Evolutionary conservation across 768 basidiomycete genomes (phyloP), one percentile per base, ranked within the genome.

Genomic region (Scleroderma bovista): DNA sequence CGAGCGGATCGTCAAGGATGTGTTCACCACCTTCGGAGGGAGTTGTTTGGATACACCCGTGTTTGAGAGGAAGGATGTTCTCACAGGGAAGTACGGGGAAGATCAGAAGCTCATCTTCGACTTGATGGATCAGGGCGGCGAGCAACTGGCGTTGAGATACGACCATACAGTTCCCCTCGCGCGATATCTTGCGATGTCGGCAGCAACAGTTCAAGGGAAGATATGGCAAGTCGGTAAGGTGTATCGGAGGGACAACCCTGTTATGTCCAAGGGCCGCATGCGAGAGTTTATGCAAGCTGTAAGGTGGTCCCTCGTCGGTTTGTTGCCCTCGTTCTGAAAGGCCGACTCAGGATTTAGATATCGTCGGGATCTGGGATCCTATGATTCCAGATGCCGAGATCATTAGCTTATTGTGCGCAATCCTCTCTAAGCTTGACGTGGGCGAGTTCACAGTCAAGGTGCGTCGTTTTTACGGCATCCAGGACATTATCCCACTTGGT

Each of bases 211-310:
- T 6, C 83, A 84, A 57, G 73, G 83, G 54, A 98, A 98, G 71
- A 66, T 97, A 13, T 99, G 93, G 85, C 96, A 98, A 67, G 84
- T 99, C 45, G 94, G 93, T n/a, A 99, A 98, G 71, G 96, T 99
- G 17, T 99, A 98, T 69, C 76, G 96, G 54, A 74, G 96, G 63
- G 96, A 99, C 69, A 92, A 85, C 56, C 96, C 96, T 0, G 94
- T 94, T 50, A 93, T 98, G 86, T 87, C 85, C 24, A 99, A 99
- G 72, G 96, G 96, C 0, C 77, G 96, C 23, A 96, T 99, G 94
- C 81, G 96, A 51, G 96, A 99, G 72, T 99, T 99, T 62, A 91
- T 88, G 61, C 96, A 99, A 69, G 96, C 95, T 54, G 92, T 93
- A 57, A 57, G 81, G 72, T 2, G 37, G 53, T 20, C 5, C 4